Evolutionary conservation across 2,329 filamentous ascomycete species (phyloP).

Genomic region (Colletotrichum lentis): DNA sequence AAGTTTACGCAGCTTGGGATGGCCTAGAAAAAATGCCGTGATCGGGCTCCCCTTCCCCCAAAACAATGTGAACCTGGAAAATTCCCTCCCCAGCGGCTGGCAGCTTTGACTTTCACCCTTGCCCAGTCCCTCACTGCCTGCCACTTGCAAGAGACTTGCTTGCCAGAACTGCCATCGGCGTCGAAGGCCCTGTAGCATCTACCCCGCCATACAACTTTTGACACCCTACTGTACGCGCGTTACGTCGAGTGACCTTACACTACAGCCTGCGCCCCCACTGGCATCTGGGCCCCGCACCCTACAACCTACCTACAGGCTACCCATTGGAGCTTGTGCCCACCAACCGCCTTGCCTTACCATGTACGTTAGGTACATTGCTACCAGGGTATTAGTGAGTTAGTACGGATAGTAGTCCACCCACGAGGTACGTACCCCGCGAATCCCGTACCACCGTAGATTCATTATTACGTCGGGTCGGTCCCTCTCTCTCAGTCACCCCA

Average conservation of each 20-base stretch:
- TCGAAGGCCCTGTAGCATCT: slow-evolving; percentile 18
- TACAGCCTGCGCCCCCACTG: slow-evolving; percentile 26
- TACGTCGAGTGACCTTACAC: slow-evolving; percentile 28
- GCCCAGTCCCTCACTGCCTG: neutral
- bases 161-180: slow-evolving; percentile 18
- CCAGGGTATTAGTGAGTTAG: neutral
- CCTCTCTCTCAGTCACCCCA: slow-evolving; percentile 4
- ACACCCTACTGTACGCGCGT: no score
- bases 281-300: slow-evolving; percentile 26
- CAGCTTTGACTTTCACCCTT: slow-evolving; percentile 20
- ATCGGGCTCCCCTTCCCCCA: slow-evolving; percentile 14
- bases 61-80: neutral
- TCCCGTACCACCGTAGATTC: slow-evolving; percentile 25
- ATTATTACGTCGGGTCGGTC: slow-evolving; percentile 35
- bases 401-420: no score
- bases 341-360: neutral
- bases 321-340: slow-evolving; percentile 24
- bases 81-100: neutral
- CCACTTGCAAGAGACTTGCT: slow-evolving; percentile 1
- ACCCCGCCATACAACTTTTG: slow-evolving; percentile 38
- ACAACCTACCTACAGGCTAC: no score
- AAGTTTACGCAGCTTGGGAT: slow-evolving; percentile 15
- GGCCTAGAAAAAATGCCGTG: slow-evolving; percentile 20
- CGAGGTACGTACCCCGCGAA: neutral
- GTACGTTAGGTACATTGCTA: neutral